phyloP scores from a whole-genome alignment of 345 rosid genomes.

The Physaria fendleri region DNA sequence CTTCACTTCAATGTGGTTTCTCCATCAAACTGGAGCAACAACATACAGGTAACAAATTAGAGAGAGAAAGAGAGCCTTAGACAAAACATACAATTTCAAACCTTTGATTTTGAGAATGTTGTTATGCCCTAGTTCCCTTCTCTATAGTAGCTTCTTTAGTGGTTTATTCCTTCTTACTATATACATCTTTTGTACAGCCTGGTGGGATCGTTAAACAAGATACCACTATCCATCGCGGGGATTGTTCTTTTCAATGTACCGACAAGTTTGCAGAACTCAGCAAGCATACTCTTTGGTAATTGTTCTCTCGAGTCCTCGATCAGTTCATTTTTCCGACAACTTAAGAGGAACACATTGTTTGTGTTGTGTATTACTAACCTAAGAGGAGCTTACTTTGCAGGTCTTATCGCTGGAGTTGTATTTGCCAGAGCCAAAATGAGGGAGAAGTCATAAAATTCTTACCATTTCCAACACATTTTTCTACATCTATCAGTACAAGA shows the following conservation, averaged over 20 bases:
- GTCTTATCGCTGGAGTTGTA: conserved; percentile 84
- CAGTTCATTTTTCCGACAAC: neutral
- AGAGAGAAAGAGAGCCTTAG: neutral
- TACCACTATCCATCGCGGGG: conserved; percentile 84
- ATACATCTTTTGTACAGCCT: conserved; percentile 41
- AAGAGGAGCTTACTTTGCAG: conserved; percentile 30
- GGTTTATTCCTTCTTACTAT: neutral
- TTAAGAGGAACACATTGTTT: neutral
- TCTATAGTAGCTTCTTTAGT: neutral
- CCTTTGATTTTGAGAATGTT: neutral
- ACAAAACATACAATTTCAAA: neutral
- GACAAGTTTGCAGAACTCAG: conserved; percentile 84
- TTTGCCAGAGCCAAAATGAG: conserved; percentile 90
- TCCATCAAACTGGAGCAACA: conserved; percentile 97
- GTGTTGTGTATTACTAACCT: conserved; percentile 4
- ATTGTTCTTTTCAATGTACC: conserved; percentile 84
- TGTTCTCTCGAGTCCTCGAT: neutral
- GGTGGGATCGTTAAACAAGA: conserved; percentile 94
- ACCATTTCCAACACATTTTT: neutral
- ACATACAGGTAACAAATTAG: conserved; percentile 69
- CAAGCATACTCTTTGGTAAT: conserved; percentile 92
- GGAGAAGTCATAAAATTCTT: conserved; percentile 42
- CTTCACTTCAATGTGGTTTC: conserved; percentile 99
- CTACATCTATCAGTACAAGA: neutral
- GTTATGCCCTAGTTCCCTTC: neutral